Evolutionary conservation across 1,284 basidiomycete species (phyloP), one percentile per base, ranked within the genome.

Genomic region (Limonomyces culmigenus): DNA sequence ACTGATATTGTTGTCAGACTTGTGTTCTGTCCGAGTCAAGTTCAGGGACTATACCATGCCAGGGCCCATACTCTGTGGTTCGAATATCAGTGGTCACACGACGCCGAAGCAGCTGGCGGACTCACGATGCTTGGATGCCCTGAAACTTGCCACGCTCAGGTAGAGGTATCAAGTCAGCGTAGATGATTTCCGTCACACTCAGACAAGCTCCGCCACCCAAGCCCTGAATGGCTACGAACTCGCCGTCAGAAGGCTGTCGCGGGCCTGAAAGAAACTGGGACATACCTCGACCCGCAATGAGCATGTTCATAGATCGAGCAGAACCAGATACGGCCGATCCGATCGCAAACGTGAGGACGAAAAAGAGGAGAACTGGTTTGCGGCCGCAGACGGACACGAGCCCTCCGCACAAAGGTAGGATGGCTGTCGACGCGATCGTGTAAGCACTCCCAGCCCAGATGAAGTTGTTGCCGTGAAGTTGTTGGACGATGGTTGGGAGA

Each of bases 141-240:
- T 42, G 47, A 40, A 52, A 58, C 12, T 47, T 49, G 11, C 63
- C 64, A 27, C 62, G 50, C 32, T 65, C 54, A 6, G 51, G 46
- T 11, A 67, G 47, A 2, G 61, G 52, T 8, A 61, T 51, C 18
- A 66, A 46, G 41, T 66, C 64, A 2, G 57, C 49, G n/a, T 55
- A 46, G 36, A 62, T 50, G 34, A 64, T 62, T 19, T 58, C 51
- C 16, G 51, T 46, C 3, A 60, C 43, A 0, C 54, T 47, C n/a
- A 55, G 46, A 33, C 59, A 56, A 2, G 56, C 59, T 8, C 62
- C 63, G 3, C 56, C 59, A n/a, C 63, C 64, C 19, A 63, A 41
- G 4, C 64, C 64, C 38, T 66, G 64, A 2, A 67, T 45, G 3
- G 54, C 59, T 52, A 5, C 23, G 25, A 21, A 36, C n/a, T 27